A percentile compares a stretch with the other conserved stretches of the same genome.
Conservation (phyloP, 345 rosid genomes). For the Citrus cavaleriei region DNA sequence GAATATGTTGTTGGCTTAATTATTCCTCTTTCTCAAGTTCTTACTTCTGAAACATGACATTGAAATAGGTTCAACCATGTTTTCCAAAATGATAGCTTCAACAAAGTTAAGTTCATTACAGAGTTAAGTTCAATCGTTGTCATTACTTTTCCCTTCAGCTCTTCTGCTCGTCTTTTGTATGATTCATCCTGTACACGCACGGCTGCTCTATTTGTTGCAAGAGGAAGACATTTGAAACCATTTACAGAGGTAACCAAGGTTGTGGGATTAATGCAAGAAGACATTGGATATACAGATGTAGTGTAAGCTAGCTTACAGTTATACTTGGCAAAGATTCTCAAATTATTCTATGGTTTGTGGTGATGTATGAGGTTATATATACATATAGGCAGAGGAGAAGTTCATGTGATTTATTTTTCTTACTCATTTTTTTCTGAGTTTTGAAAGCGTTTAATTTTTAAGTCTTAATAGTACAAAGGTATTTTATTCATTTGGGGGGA, state of each 20-base stretch:
- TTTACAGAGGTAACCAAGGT: not conserved
- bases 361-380: no score
- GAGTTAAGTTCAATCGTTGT: no score
- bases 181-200: no score
- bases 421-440: no score
- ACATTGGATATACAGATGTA: not conserved
- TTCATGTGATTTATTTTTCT: no score
- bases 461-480: no score
- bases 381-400: not conserved
- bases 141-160: no score
- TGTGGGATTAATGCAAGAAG: not conserved
- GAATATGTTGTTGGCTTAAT: conserved; percentile 4
- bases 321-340: no score
- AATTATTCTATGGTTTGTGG: not conserved
- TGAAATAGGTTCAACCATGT: not conserved
- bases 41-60: not conserved
- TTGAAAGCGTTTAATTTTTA: no score
- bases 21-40: not conserved
- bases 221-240: not conserved
- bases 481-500: no score
- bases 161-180: no score
- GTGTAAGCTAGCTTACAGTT: no score
- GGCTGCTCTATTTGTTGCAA: not conserved
- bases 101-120: not conserved
- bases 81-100: not conserved